Base-by-base conservation (phyloP, 306 rosid genomes). In the Lagenaria siceraria region DNA sequence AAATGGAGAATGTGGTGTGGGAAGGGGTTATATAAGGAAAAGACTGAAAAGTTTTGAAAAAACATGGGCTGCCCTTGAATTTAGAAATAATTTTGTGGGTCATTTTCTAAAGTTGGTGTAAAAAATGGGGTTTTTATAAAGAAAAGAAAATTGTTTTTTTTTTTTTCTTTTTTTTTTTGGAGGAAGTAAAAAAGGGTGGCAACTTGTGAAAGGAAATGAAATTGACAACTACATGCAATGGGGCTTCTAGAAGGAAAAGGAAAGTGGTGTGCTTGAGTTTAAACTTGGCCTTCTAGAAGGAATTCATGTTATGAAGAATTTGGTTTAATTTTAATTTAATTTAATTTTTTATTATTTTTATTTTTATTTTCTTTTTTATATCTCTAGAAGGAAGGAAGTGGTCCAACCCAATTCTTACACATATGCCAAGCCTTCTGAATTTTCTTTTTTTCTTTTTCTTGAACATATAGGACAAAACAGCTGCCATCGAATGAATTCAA, bases 171-270 rank as follows among this genome's bases (percentile, higher is more conserved):
- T 49, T 36, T 35, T 65, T 42, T 35, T 65, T 42, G 27, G 48
- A 18, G 72, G 27, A 11, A 43, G 9, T 15, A 36, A 29, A 60
- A 7, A 38, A 38, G 7, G 18, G 24, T 1, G 35, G 75, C 75
- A 22, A 69, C 7, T 69, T 69, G 7, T 63, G 51, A 68, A 27
- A 21, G 27, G 8, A 35, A 13, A 54, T 52, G n/a, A 17, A 31
- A 78, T 48, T 38, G 53, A 62, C 7, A 19, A 53, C 56, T 4
- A 49, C 70, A 71, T 70, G 78, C 55, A 68, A 21, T n/a, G 13
- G 59, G 17, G 48, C 48, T 86, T 88, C 92, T 86, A 85, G 88
- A 86, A 86, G 82, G 52, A 38, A 56, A 4, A 75, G 27, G 68
- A 56, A 17, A 19, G 52, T 77, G 25, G 82, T 81, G 76, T 48